Evolutionary conservation across 2,329 filamentous ascomycete species (phyloP), one percentile per base, ranked within the genome.

Genomic region (Aspergillus quadrilineatus): DNA sequence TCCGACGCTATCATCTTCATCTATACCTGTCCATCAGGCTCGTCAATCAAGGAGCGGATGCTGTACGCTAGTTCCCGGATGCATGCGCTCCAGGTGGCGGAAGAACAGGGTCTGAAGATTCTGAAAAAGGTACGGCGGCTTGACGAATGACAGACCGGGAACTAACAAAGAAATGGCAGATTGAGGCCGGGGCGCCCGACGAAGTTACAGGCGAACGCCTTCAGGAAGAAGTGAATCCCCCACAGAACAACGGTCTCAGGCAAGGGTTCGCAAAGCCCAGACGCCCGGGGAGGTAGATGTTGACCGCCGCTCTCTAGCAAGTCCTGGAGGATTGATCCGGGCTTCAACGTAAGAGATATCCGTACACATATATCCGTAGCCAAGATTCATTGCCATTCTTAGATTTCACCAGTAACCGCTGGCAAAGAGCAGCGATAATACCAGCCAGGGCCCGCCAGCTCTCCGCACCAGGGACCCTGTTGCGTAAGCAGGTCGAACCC

Each of bases 1-100:
- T 75, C 75, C 10, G 71, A 74, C 6, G 67, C 72, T 1, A 76
- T 86, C 10, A 71, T 87, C 22, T 88, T 87, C 70, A 81, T 87
- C 57, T 87, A 86, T 66, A 86, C 85, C 17, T 88, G 85, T 68
- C 85, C 85, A 10, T 78, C 79, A 0, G 76, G 67, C 10, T 83
- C 82, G 12, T 85, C 83, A 69, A 83, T 87, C 68, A 86, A 85
- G 72, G 84, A 87, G 69, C 77, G 85, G 54, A 87, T 88, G 85
- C 65, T 87, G 57, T 86, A 87, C 69, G 84, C 85, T 26, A 83
- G 82, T 53, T 82, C 80, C 57, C 79, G 84, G 64, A 75, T 76
- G 29, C 77, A 78, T 60, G 80, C 82, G n/a, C 73, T 87, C 29
- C 66, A 69, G 28, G 60, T 82, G 55, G 83, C 83, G 17, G 80